Evolutionary conservation across 768 basidiomycete species (phyloP).

Genomic region (Crucibulum laeve): DNA sequence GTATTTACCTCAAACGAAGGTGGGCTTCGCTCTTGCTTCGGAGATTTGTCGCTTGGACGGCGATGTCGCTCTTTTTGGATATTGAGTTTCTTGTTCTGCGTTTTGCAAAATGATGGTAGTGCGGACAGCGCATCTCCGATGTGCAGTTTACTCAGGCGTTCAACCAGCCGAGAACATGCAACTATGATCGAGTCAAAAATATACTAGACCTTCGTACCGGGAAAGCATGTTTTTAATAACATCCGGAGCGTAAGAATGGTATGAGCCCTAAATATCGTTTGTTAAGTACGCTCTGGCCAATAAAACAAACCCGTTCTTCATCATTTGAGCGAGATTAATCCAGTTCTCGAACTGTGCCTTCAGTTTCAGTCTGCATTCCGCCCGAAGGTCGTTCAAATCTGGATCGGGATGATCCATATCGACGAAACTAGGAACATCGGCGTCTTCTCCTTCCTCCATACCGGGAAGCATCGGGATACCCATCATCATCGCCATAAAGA

Average conservation of each 20-base stretch:
- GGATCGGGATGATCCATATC: constrained; percentile 41
- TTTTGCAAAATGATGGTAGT: not conserved
- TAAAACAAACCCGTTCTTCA: not conserved
- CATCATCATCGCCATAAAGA: constrained; percentile 50
- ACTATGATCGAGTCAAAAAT: no score
- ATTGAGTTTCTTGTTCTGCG: not conserved
- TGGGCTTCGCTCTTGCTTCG: no score
- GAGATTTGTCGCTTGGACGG: no score
- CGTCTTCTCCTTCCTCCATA: constrained; percentile 26
- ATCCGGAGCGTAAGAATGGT: not conserved
- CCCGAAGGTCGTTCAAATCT: constrained; percentile 43
- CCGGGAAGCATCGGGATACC: constrained; percentile 38
- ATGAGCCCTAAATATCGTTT: no score
- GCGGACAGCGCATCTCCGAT: no score
- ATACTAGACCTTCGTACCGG: no score
- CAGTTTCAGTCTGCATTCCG: constrained; percentile 45
- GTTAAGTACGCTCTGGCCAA: not conserved
- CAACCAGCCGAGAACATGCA: not conserved
- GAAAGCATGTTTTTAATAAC: not conserved
- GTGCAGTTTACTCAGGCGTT: not conserved
- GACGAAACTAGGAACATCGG: constrained; percentile 37
- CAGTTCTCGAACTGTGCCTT: constrained; percentile 6
- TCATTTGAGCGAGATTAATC: not conserved
- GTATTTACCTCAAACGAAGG: no score
- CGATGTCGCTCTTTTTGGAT: not conserved